Evolutionary conservation across 768 basidiomycete species (phyloP).

Genomic region (Multifurca ochricompacta): DNA sequence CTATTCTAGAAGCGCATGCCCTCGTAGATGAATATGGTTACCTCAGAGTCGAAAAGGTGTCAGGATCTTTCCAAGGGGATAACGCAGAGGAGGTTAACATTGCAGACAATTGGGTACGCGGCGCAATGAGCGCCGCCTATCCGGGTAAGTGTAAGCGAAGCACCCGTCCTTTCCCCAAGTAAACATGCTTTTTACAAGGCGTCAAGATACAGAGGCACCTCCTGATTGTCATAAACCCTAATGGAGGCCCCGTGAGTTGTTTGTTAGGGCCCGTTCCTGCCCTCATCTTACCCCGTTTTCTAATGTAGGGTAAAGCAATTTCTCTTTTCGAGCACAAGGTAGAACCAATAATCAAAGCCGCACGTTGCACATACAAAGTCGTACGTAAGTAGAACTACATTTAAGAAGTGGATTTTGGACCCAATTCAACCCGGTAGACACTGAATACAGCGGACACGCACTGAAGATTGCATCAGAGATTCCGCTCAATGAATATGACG

Average conservation of each 20-base stretch:
- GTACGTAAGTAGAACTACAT: slow-evolving; percentile 40
- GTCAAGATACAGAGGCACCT: slow-evolving; percentile 48
- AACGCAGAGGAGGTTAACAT: slow-evolving; percentile 23
- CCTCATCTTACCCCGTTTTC: slow-evolving; percentile 4
- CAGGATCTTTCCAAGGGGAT: slow-evolving; percentile 33
- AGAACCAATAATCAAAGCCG: slow-evolving; percentile 64
- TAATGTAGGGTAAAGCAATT: slow-evolving; percentile 50
- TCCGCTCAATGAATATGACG: slow-evolving; percentile 52
- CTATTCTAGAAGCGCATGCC: slow-evolving; percentile 42
- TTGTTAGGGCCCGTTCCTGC: not conserved
- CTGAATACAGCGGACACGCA: slow-evolving; percentile 57
- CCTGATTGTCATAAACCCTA: slow-evolving; percentile 71
- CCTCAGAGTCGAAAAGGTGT: slow-evolving; percentile 35
- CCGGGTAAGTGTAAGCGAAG: slow-evolving; percentile 37
- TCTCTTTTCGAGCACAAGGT: slow-evolving; percentile 48
- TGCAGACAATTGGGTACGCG: slow-evolving; percentile 45
- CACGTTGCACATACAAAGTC: slow-evolving; percentile 54
- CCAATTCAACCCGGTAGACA: slow-evolving; percentile 39
- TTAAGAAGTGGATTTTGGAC: not conserved
- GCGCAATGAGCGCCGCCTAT: slow-evolving; percentile 52
- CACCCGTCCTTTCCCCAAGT: slow-evolving; percentile 6
- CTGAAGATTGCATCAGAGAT: slow-evolving; percentile 52
- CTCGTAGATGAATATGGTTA: slow-evolving; percentile 36
- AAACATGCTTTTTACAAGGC: slow-evolving; percentile 30
- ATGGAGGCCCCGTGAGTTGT: slow-evolving; percentile 61